Evolutionary conservation across 331 rosid genomes (phyloP), one percentile per base, ranked within the genome.

Genomic region (Cydonia oblonga): DNA sequence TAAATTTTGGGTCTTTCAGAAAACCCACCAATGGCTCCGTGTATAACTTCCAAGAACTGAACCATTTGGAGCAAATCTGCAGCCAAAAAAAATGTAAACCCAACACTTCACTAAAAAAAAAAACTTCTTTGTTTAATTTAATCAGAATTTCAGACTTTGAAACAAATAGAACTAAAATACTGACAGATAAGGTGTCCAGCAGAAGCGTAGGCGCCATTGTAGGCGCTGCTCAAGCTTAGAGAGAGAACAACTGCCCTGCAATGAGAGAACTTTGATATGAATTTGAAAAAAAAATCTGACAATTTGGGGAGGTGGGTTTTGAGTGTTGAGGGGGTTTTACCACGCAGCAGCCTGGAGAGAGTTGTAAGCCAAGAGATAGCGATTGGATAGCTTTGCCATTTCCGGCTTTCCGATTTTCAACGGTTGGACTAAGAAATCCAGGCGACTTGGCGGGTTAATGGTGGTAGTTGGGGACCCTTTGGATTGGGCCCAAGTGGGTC

Each of bases 41-140:
- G 96, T 33, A 87, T 72, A 46, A 91, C 91, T 88, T 95, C 99
- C 88, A 95, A 82, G 78, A 89, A 81, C 28, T 96, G 96, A 72
- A 66, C 91, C 33, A 80, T 79, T 84, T 89, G 99, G 85, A 92
- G 86, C 60, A 86, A 84, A 86, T 83, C 98, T 93, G 79, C 65
- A 74, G 24, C 5, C 6, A 6, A 58, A 69, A 69, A 35, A 70
- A 16, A 35, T 59, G 46, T 33, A 9, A 35, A 32, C 65, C 9
- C 72, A 59, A 58, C 12, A 70, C 22, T 22, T 25, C 7, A 25
- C 0, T 18, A 22, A 14, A 24, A 26, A 26, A 26, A 53, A 28
- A 29, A 15, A 44, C 25, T 42, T 35, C 42, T 28, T 70, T 18
- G 26, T n/a, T 2, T 12, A 6, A 62, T n/a, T 64, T 12, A 18